Conservation (phyloP, 441 rosid species). For the Oxalis stricta region DNA sequence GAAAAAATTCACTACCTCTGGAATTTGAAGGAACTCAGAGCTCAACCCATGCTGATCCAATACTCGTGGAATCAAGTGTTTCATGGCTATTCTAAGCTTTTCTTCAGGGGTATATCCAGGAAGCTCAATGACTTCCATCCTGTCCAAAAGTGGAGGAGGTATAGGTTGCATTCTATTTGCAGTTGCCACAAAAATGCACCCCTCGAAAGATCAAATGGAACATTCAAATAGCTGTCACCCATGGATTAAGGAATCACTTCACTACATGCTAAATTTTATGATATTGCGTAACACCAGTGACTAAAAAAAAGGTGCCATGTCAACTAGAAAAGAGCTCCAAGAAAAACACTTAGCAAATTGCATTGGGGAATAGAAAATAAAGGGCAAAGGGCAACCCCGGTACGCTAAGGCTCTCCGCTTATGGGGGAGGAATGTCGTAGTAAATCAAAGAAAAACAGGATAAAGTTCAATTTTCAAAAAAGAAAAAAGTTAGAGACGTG, state of each 20-base stretch:
- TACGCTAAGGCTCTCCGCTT: too few relatives aligned
- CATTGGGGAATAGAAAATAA: too few relatives aligned
- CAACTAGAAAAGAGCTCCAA: too few relatives aligned
- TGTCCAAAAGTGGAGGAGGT: conserved; percentile 88
- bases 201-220: conserved; percentile 94
- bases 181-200: conserved; percentile 91
- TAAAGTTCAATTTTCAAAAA: too few relatives aligned
- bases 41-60: conserved; percentile 93
- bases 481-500: too few relatives aligned
- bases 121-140: conserved; percentile 97
- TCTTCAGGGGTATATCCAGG: conserved; percentile 98
- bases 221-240: conserved; percentile 73
- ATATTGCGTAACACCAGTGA: background rate
- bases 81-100: conserved; percentile 85
- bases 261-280: background rate
- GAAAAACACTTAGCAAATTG: too few relatives aligned
- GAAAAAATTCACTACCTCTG: conserved; percentile 51
- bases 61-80: conserved; percentile 88
- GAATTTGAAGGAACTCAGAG: conserved; percentile 84
- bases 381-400: too few relatives aligned
- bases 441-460: too few relatives aligned
- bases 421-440: too few relatives aligned
- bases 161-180: conserved; percentile 90
- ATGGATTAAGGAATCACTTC: conserved; percentile 38
- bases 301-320: too few relatives aligned